Evolutionary conservation across 768 basidiomycete species (phyloP), one percentile per base, ranked within the genome.

Genomic region (Xanthoconium stramineum): DNA sequence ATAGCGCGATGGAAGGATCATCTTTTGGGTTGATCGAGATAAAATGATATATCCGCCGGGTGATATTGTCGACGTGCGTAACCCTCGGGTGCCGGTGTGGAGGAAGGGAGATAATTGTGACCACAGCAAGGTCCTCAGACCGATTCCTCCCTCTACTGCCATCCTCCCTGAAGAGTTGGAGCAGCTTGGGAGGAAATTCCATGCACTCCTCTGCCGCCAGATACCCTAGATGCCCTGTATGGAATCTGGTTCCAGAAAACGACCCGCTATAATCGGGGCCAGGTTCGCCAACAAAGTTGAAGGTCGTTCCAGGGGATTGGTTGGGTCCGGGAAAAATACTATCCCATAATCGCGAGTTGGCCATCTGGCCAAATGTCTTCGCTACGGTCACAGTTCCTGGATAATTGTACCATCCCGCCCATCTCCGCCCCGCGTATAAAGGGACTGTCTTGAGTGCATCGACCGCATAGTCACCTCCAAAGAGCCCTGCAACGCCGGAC

Each of bases 211-310:
- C 50, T 15, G 58, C 50, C 4, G 20, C 82, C 78, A 73, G 86
- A 85, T 51, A 74, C 78, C 30, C 90, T 83, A 64, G 81, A 72
- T 28, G 86, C 75, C 43, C 81, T 76, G 65, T 81, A 75, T 6
- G 69, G 77, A 42, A 74, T 69, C 52, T 76, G 80, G 59, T 89
- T 71, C 69, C 88, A 79, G 48, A 93, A 74, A n/a, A 84, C 60
- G 89, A 83, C 1, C 88, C 84, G 58, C 84, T 83, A 69, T 83
- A 93, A 60, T 88, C 88, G 40, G 89, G 89, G 2, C 73, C 73
- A 40, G n/a, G 13, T 44, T 58, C 56, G 15, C 69, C 73, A n/a
- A 59, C 61, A 43, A 73, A 50, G 7, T 55, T 57, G 46, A 73
- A 73, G 13, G 65, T 63, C n/a, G 43, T 9, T 29, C 63, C 52